Evolutionary conservation across 371 early-diverging fungal genomes (phyloP).

Genomic region (Amoeboaphelidium occidentale): DNA sequence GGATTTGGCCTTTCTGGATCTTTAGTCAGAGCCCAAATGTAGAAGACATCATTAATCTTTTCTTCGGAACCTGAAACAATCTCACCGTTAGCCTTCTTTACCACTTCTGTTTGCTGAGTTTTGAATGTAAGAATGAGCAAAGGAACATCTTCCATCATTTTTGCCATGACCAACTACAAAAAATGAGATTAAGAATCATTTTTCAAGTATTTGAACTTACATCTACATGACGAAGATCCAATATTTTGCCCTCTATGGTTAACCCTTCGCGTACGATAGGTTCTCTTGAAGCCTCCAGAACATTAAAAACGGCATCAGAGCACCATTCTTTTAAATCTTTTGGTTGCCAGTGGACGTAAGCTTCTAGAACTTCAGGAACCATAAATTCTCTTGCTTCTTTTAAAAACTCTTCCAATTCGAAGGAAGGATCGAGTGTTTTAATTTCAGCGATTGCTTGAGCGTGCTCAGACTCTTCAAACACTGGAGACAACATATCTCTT

Average conservation of each 20-base stretch:
- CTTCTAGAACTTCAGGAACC: conserved; percentile 89
- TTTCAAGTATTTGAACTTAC: conserved; percentile 12
- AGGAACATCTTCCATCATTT: conserved; percentile 62
- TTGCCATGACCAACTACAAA: conserved; percentile 29
- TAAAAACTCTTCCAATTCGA: conserved; percentile 62
- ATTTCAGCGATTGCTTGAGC: conserved; percentile 67
- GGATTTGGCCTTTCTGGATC: not conserved
- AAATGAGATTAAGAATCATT: not conserved
- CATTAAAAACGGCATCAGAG: conserved; percentile 40
- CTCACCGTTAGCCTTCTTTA: not conserved
- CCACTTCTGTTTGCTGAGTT: conserved; percentile 43
- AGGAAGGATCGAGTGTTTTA: conserved; percentile 54
- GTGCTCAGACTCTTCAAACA: conserved; percentile 75
- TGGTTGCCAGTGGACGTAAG: conserved; percentile 59
- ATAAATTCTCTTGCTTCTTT: conserved; percentile 68
- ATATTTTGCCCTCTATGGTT: conserved; percentile 67
- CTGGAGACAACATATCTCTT: conserved; percentile 7
- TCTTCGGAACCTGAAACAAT: not conserved
- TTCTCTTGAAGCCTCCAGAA: not conserved
- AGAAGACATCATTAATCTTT: not conserved
- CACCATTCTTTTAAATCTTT: conserved; percentile 70
- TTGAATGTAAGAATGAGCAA: conserved; percentile 67
- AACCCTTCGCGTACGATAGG: conserved; percentile 27
- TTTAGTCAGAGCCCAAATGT: not conserved
- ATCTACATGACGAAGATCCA: conserved; percentile 77